Conservation (phyloP, 441 rosid genomes). For the Gossypium aridum region DNA sequence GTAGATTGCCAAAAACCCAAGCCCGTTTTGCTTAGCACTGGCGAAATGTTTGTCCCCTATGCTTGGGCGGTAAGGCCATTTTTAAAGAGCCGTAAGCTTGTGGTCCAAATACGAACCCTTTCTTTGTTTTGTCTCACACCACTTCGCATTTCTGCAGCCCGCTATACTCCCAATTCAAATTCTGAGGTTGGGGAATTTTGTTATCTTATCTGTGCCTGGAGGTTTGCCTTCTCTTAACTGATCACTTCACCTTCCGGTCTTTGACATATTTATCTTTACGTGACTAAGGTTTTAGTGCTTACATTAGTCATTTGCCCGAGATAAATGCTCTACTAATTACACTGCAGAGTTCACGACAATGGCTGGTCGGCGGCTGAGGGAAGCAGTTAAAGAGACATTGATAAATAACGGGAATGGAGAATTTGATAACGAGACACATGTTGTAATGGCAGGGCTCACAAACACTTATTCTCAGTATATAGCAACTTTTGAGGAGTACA, state of each 20-base stretch:
- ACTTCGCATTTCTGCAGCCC: slow-evolving; percentile 35
- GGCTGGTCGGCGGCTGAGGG: slow-evolving; percentile 53
- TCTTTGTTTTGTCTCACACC: not conserved
- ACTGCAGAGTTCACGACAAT: slow-evolving; percentile 50
- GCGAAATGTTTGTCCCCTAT: slow-evolving; percentile 52
- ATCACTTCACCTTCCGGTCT: not conserved
- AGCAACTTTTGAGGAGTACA: slow-evolving; percentile 48
- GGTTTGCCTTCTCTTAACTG: slow-evolving; percentile 23
- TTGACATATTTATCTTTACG: not conserved
- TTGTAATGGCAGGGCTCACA: slow-evolving; percentile 52
- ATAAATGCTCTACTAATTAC: not conserved
- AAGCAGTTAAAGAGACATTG: slow-evolving; percentile 49
- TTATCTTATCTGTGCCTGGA: slow-evolving; percentile 60
- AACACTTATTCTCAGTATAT: slow-evolving; percentile 52
- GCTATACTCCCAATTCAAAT: slow-evolving; percentile 59
- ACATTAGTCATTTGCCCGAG: not conserved
- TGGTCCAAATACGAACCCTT: not conserved
- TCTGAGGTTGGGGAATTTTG: slow-evolving; percentile 39
- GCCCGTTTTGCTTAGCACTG: slow-evolving; percentile 40
- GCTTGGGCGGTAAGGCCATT: slow-evolving; percentile 46
- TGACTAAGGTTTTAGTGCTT: not conserved
- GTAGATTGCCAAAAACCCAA: slow-evolving; percentile 49
- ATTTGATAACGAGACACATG: slow-evolving; percentile 30
- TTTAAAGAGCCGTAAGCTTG: not conserved
- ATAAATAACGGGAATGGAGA: slow-evolving; percentile 41